phyloP scores from a whole-genome alignment of 257 asterid genomes.

The Parsonsia alboflavescens region DNA sequence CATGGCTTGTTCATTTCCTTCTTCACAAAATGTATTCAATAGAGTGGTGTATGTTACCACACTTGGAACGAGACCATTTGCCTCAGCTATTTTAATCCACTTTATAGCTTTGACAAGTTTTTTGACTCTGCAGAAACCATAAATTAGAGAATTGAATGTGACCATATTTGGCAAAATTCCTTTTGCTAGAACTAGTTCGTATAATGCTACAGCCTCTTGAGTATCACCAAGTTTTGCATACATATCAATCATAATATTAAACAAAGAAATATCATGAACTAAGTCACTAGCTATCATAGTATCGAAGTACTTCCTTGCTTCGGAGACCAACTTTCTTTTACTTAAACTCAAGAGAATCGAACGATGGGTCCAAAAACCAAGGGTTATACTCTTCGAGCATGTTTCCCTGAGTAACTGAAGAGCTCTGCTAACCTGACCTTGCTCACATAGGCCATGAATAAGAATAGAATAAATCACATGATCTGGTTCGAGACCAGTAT shows the following conservation, averaged over 20 bases:
- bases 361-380: conserved; percentile 37
- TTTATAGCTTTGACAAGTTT: conserved; percentile 38
- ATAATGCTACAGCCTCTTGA: conserved; percentile 47
- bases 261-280: conserved; percentile 50
- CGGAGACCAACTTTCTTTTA: conserved; percentile 36
- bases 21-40: conserved; percentile 60
- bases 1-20: conserved; percentile 32
- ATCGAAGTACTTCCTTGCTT: conserved; percentile 59
- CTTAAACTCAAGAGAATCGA: conserved; percentile 51
- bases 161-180: conserved; percentile 55
- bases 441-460: conserved; percentile 63
- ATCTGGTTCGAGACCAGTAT: conserved; percentile 49
- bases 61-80: conserved; percentile 49
- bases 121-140: conserved; percentile 54
- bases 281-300: conserved; percentile 30
- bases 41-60: conserved; percentile 61
- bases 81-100: conserved; percentile 33
- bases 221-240: conserved; percentile 60
- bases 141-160: conserved; percentile 66
- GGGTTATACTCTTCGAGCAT: conserved; percentile 36
- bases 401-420: conserved; percentile 42
- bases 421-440: conserved; percentile 47
- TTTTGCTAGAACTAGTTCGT: conserved; percentile 38
- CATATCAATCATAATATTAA: conserved; percentile 57
- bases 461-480: conserved; percentile 48